phyloP scores from a whole-genome alignment of 2,329 filamentous ascomycete genomes.

The Madurella fahalii region DNA sequence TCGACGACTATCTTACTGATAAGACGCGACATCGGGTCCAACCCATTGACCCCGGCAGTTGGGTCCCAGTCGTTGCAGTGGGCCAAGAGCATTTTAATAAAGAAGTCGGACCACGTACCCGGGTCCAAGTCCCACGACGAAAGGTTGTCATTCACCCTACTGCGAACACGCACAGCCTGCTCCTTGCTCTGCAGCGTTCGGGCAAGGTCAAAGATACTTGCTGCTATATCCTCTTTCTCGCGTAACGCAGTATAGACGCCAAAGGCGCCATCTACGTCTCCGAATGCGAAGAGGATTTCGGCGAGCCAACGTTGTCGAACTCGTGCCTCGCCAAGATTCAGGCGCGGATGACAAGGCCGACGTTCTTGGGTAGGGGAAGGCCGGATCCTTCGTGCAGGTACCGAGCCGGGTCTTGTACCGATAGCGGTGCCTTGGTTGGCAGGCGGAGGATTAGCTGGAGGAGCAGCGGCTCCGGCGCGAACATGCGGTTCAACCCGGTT shows the following conservation, averaged over 20 bases:
- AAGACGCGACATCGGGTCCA: constrained; percentile 3
- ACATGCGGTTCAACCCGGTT: no score
- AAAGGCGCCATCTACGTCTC: constrained; percentile 9
- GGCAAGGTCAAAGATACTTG: constrained; percentile 1
- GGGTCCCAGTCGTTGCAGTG: constrained; percentile 3
- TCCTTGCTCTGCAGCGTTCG: constrained; percentile 1
- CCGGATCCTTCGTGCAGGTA: not conserved
- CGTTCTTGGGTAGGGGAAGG: not conserved
- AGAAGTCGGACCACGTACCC: not conserved
- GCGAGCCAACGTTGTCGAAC: constrained; percentile 4
- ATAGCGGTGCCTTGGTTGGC: not conserved
- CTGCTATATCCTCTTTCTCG: not conserved
- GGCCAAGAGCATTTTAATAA: constrained; percentile 8
- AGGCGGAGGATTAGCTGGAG: not conserved
- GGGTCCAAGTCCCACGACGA: not conserved
- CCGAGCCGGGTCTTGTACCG: not conserved
- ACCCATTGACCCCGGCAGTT: not conserved
- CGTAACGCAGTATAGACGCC: constrained; percentile 6
- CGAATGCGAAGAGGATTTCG: constrained; percentile 8
- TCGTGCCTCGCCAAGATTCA: not conserved
- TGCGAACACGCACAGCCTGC: not conserved
- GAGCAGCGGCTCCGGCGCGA: no score
- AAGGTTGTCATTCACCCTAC: not conserved
- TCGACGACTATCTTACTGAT: constrained; percentile 1
- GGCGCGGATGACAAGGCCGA: not conserved